phyloP scores from a whole-genome alignment of 1,284 basidiomycete genomes.

The Phylloporus gajari region DNA sequence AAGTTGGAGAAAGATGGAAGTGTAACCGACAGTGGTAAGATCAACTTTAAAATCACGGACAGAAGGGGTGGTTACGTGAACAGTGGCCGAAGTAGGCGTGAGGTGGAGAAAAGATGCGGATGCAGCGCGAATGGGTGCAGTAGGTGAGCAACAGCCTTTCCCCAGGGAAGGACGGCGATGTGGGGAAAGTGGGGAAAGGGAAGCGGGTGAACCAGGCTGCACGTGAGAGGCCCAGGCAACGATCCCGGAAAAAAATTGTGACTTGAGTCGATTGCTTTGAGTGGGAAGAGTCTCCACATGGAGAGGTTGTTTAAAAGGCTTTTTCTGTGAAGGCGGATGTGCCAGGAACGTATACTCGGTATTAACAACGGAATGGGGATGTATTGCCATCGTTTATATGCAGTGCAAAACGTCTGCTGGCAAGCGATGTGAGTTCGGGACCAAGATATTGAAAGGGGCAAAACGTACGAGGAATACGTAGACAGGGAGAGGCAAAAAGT shows the following conservation, averaged over 20 bases:
- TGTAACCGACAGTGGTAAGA: slow-evolving; percentile 69
- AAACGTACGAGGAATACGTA: slow-evolving; percentile 15
- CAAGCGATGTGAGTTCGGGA: slow-evolving; percentile 17
- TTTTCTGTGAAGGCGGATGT: slow-evolving; percentile 53
- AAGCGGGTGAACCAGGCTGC: slow-evolving; percentile 73
- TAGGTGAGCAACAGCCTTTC: slow-evolving; percentile 47
- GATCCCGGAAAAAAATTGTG: slow-evolving; percentile 54
- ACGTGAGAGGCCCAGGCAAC: slow-evolving; percentile 68
- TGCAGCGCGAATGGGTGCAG: slow-evolving; percentile 43
- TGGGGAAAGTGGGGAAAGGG: slow-evolving; percentile 58
- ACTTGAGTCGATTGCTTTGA: slow-evolving; percentile 41
- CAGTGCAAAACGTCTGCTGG: slow-evolving; percentile 14
- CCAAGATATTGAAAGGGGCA: slow-evolving; percentile 7
- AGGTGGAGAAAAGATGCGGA: slow-evolving; percentile 58
- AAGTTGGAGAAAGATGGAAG: slow-evolving; percentile 69
- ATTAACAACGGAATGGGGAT: slow-evolving; percentile 26
- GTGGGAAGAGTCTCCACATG: slow-evolving; percentile 24
- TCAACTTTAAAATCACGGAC: slow-evolving; percentile 59
- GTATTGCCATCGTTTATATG: slow-evolving; percentile 21
- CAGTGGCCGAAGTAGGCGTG: slow-evolving; percentile 53
- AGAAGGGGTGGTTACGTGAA: slow-evolving; percentile 47
- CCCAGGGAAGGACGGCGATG: slow-evolving; percentile 52
- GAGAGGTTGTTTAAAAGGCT: slow-evolving; percentile 25
- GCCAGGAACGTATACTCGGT: slow-evolving; percentile 52
- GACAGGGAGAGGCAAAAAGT: background rate